Evolutionary conservation across 192 early-diverging fungal species (phyloP).

Genomic region (Coemansia sp.): DNA sequence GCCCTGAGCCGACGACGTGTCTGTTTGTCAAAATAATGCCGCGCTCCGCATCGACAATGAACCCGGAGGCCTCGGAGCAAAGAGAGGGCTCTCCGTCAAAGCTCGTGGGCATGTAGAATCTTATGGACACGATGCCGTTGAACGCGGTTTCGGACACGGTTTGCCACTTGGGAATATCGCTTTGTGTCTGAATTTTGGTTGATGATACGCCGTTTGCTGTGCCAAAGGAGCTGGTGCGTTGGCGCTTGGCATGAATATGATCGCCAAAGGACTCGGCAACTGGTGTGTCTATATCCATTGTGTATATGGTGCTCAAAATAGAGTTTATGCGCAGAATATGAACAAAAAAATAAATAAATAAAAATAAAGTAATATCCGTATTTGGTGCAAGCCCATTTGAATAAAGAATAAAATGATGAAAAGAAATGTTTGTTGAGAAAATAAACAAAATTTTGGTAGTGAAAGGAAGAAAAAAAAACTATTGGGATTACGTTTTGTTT

Average conservation of each 20-base stretch:
- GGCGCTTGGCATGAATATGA: not conserved
- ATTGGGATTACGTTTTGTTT: too few species aligned
- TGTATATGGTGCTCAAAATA: not conserved
- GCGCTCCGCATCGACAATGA: slow-evolving; percentile 69
- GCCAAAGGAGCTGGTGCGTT: not conserved
- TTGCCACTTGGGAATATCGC: slow-evolving; percentile 4
- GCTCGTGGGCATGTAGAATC: slow-evolving; percentile 27
- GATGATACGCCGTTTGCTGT: not conserved
- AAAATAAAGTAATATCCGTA: not conserved
- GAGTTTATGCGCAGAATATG: not conserved
- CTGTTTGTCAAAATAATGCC: slow-evolving; percentile 77
- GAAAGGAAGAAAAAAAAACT: too few species aligned
- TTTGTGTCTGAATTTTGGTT: not conserved
- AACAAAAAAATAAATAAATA: slow-evolving; percentile 5
- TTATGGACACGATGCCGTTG: slow-evolving; percentile 43
- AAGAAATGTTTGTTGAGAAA: too few species aligned
- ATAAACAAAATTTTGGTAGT: too few species aligned
- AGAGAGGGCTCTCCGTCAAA: slow-evolving; percentile 34
- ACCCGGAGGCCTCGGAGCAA: slow-evolving; percentile 61
- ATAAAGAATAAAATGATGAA: too few species aligned
- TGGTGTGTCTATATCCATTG: slow-evolving; percentile 5
- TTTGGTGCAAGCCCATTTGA: too few species aligned
- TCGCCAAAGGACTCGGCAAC: not conserved
- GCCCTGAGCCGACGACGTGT: slow-evolving; percentile 73
- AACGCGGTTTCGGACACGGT: slow-evolving; percentile 26